Evolutionary conservation across 805 yeast species (phyloP).

Genomic region (Myxozyma nipponensis): DNA sequence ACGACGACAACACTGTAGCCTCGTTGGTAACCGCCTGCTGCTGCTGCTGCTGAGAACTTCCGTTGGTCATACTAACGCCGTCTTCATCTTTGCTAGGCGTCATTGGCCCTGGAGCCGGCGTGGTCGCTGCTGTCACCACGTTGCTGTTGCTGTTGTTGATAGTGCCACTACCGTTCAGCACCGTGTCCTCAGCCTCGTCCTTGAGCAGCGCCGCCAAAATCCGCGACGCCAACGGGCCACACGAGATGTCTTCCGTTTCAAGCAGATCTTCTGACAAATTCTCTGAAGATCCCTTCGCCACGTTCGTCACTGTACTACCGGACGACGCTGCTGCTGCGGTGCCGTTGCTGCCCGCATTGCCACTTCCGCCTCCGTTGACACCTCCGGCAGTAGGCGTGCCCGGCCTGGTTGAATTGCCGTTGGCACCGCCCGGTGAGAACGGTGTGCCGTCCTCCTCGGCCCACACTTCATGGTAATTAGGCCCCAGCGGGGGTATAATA

Average conservation of each 20-base stretch:
- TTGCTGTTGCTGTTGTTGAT: slow-evolving; percentile 4
- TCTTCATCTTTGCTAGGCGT: not conserved
- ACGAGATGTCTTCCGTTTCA: slow-evolving; percentile 70
- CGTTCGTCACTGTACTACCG: slow-evolving; percentile 34
- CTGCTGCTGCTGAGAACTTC: too few relatives aligned
- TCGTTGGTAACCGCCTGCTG: not conserved
- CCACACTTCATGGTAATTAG: slow-evolving; percentile 79
- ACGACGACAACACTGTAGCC: slow-evolving; percentile 21
- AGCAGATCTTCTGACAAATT: slow-evolving; percentile 56
- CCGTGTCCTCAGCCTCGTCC: slow-evolving; percentile 26
- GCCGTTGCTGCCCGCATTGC: not conserved
- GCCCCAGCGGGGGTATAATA: slow-evolving; percentile 80
- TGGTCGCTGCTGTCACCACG: not conserved
- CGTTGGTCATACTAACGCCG: not conserved
- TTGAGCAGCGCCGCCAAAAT: slow-evolving; percentile 66
- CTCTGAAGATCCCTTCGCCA: slow-evolving; percentile 59
- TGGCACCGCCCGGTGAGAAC: slow-evolving; percentile 46
- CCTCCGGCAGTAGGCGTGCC: not conserved
- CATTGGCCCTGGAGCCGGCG: not conserved
- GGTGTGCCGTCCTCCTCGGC: slow-evolving; percentile 60
- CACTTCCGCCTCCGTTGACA: not conserved
- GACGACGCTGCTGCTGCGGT: slow-evolving; percentile 11
- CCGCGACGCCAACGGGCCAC: slow-evolving; percentile 89
- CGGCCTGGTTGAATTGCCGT: slow-evolving; percentile 31
- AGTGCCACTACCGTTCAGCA: slow-evolving; percentile 7